phyloP scores from a whole-genome alignment of 495 filamentous ascomycete species.

The Thermothielavioides terrestris region DNA sequence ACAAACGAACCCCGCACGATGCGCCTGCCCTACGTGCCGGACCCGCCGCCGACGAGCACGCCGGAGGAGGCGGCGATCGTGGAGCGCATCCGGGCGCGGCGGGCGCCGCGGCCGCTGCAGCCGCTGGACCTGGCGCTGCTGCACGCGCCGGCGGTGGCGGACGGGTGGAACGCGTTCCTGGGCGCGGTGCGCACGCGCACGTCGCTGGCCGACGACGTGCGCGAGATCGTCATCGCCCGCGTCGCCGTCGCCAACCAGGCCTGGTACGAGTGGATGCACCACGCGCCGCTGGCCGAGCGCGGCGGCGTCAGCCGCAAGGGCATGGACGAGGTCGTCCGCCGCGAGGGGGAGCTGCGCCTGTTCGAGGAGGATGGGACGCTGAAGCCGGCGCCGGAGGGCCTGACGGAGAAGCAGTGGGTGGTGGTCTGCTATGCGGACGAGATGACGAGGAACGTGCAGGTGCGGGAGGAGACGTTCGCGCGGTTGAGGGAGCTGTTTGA shows the following conservation, averaged over 20 bases:
- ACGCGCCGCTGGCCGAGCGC: constrained; percentile 51
- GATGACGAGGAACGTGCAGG: constrained; percentile 59
- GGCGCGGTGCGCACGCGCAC: constrained; percentile 64
- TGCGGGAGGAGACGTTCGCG: constrained; percentile 55
- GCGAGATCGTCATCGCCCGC: constrained; percentile 66
- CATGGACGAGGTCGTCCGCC: constrained; percentile 32
- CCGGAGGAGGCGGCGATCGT: constrained; percentile 50
- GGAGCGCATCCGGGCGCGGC: constrained; percentile 51
- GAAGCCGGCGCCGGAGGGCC: constrained; percentile 3
- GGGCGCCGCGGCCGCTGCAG: constrained; percentile 55
- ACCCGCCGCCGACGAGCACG: constrained; percentile 45
- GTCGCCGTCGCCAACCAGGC: constrained; percentile 67
- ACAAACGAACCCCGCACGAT: constrained; percentile 41
- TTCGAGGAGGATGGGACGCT: not conserved
- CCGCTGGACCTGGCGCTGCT: constrained; percentile 65
- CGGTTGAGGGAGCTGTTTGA: constrained; percentile 48
- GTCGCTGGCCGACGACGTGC: constrained; percentile 47
- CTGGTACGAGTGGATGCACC: constrained; percentile 72
- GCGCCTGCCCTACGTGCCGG: constrained; percentile 62
- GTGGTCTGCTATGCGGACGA: constrained; percentile 65
- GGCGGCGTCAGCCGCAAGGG: constrained; percentile 44
- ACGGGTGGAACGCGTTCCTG: constrained; percentile 77
- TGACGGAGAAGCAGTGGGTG: constrained; percentile 53
- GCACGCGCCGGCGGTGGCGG: constrained; percentile 61
- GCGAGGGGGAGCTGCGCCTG: constrained; percentile 2